A percentile compares a stretch with the other conserved stretches of the same genome.
Conservation (phyloP, 345 rosid genomes). For the Murraya paniculata region DNA sequence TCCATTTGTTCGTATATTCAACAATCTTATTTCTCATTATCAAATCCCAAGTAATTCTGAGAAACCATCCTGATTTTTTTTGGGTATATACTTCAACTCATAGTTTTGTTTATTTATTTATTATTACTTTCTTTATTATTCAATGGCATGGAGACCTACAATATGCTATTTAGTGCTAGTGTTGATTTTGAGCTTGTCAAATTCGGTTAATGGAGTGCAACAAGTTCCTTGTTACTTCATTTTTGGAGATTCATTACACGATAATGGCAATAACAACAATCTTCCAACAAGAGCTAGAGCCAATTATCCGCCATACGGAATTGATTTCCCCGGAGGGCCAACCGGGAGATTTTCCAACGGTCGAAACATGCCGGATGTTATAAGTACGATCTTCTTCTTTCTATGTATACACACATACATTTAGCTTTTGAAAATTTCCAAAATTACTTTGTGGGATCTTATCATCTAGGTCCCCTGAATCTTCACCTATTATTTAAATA, state of each 20-base stretch:
- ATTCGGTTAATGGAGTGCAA: conserved; percentile 14
- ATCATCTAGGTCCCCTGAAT: too few species aligned
- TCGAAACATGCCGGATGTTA: conserved; percentile 40
- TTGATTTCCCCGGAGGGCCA: conserved; percentile 50
- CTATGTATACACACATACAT: too few species aligned
- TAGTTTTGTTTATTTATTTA: too few species aligned
- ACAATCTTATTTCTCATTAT: background rate
- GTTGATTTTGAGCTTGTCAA: background rate
- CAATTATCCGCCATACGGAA: conserved; percentile 59
- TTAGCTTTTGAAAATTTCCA: too few species aligned
- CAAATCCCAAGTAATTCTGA: background rate
- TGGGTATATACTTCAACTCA: too few species aligned
- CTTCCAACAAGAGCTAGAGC: conserved; percentile 47
- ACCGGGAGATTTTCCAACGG: conserved; percentile 70
- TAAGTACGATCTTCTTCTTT: too few species aligned
- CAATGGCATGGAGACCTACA: background rate
- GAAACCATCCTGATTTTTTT: too few species aligned
- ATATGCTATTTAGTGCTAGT: background rate
- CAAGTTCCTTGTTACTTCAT: conserved; percentile 55
- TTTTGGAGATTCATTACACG: conserved; percentile 63
- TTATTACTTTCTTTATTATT: background rate
- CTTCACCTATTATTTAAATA: too few species aligned
- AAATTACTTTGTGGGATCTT: too few species aligned
- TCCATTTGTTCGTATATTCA: background rate
- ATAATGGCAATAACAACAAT: conserved; percentile 60